Evolutionary conservation across 2,329 filamentous ascomycete genomes (phyloP).

Genomic region (Fusarium praegraminearum): DNA sequence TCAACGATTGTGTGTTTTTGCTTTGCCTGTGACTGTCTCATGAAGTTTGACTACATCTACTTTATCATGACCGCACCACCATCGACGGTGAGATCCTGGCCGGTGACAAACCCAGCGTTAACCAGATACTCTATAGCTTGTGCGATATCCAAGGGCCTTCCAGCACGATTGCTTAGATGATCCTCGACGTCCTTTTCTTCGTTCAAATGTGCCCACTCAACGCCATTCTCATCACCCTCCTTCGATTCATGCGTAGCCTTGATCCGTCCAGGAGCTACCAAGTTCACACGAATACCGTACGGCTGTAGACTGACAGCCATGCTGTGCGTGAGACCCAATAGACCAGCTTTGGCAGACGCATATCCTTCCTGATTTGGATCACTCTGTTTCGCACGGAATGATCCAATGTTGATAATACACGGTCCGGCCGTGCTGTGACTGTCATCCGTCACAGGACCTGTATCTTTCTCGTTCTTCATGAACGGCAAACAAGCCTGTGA

Average conservation of each 20-base stretch:
- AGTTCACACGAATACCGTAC: constrained; percentile 7
- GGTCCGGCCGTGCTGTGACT: constrained; percentile 17
- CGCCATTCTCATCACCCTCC: constrained; percentile 5
- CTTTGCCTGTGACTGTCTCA: background rate
- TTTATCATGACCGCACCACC: constrained; percentile 21
- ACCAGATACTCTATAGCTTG: constrained; percentile 20
- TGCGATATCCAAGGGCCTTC: constrained; percentile 18
- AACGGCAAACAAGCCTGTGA: constrained; percentile 19
- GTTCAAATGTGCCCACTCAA: constrained; percentile 15
- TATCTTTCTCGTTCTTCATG: constrained; percentile 22
- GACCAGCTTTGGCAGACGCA: constrained; percentile 17
- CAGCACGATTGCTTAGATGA: constrained; percentile 17
- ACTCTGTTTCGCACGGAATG: constrained; percentile 15
- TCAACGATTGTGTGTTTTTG: background rate
- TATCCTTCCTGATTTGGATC: constrained; percentile 22
- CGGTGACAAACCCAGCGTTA: constrained; percentile 22
- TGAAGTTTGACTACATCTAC: background rate
- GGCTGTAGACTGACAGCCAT: constrained; percentile 20
- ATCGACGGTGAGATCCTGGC: constrained; percentile 19
- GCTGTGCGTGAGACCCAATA: constrained; percentile 14
- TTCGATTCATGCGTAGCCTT: constrained; percentile 13
- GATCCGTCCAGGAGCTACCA: constrained; percentile 17
- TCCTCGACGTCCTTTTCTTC: constrained; percentile 21
- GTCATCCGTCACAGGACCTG: background rate
- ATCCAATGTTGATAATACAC: constrained; percentile 21